Base-by-base conservation (phyloP, 805 yeast species). In the Lachancea quebecensis region DNA sequence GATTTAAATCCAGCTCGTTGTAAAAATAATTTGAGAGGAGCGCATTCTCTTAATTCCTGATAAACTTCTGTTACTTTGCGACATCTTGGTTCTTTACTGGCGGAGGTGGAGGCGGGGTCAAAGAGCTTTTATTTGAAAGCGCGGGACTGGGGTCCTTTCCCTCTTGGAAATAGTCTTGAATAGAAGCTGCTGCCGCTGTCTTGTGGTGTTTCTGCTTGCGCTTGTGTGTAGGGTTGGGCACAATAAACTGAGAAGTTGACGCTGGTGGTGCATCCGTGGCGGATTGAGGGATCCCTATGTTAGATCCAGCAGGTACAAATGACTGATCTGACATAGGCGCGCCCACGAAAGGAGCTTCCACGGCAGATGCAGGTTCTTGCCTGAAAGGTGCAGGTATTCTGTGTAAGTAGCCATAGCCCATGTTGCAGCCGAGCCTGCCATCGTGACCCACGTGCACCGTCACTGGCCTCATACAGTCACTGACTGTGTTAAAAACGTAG, bases 371-470 rank as follows among this genome's bases (percentile, higher is more conserved):
- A 4, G 14, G 10, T 14, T 12, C n/a, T 14, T 40, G 43, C 15
- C 15, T 37, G n/a, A 11, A 12, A 5, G 59, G 61, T 1, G 79
- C 78, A 1, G 98, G 96, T n/a, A 86, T 66, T 49, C 93, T 70
- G 60, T 91, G 98, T 41, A 91, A 68, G 42, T 85, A 72, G 0
- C 99, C 99, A 57, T 89, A 90, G 0, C 97, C 98, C 15, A 91
- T 95, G 52, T 90, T 95, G 66, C 96, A 89, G 2, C 99, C 99
- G 32, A 91, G 67, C 32, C 88, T 70, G 1, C 96, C 95, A 51
- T 70, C 75, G 12, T 90, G 88, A n/a, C 89, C 87, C 2, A 87
- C 84, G 44, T 76, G 70, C n/a, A 90, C 86, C 0, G 85, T 80
- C 3, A 91, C 90, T 0, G 96, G 95, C 54, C 99, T 75, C 34